Percentiles rank a stretch among this genome's conserved stretches.
phyloP scores from a whole-genome alignment of 768 basidiomycete species.

The Leccinum olivaceopallidum region DNA sequence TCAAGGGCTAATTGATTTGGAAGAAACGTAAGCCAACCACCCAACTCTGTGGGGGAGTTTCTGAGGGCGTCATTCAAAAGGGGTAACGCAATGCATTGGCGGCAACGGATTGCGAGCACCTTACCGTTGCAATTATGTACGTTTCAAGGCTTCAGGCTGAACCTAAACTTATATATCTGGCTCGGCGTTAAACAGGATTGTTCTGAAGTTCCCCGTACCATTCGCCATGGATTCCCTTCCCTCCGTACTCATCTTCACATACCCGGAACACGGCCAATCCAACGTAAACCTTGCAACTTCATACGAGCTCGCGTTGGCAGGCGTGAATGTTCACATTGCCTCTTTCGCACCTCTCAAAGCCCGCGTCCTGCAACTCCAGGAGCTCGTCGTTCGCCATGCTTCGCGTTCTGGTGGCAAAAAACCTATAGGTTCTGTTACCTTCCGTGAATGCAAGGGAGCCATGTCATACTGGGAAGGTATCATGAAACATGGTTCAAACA shows the following conservation, averaged over 20 bases:
- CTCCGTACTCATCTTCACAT: neutral
- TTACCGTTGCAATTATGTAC: too few species aligned
- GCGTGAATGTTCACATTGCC: neutral
- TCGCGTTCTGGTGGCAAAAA: neutral
- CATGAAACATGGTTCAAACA: neutral
- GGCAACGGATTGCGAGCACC: too few species aligned
- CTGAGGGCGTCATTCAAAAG: too few species aligned
- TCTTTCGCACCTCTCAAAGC: conserved; percentile 7
- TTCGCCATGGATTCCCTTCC: neutral
- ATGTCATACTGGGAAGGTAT: neutral
- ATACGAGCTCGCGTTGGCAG: too few species aligned
- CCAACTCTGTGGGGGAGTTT: too few species aligned
- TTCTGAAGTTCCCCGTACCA: neutral
- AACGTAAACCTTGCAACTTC: neutral
- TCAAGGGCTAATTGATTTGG: too few species aligned
- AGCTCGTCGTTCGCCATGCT: neutral
- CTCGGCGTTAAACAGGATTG: neutral
- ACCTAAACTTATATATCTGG: neutral
- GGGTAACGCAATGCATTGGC: too few species aligned
- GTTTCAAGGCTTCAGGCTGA: too few species aligned
- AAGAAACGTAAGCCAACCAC: too few species aligned
- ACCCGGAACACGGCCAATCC: neutral
- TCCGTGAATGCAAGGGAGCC: conserved; percentile 6
- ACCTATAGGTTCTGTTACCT: conserved; percentile 3
- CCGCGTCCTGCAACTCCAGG: conserved; percentile 14